Conservation (phyloP, 768 basidiomycete genomes). For the Termitomyces sp. region DNA sequence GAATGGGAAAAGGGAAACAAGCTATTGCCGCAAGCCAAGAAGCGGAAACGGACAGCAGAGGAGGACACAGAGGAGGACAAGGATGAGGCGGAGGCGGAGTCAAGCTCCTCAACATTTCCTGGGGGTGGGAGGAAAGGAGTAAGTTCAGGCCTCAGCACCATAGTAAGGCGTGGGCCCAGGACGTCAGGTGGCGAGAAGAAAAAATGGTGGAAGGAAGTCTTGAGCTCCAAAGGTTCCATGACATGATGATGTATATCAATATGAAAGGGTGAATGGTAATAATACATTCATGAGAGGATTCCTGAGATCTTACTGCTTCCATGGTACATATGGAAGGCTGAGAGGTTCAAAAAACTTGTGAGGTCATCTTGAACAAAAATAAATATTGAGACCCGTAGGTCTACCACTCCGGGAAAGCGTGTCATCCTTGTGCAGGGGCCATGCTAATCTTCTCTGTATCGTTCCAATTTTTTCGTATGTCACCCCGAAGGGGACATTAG, state of each 20-base stretch:
- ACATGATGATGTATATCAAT: neutral
- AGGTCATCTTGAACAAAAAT: constrained; percentile 16
- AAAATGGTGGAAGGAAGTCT: constrained; percentile 44
- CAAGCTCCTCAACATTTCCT: constrained; percentile 22
- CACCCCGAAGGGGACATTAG: constrained; percentile 78
- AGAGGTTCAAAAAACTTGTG: too few species aligned
- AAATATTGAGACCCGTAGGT: constrained; percentile 41
- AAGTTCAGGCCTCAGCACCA: constrained; percentile 55
- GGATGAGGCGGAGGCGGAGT: neutral
- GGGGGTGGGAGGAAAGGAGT: constrained; percentile 58
- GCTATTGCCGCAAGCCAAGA: constrained; percentile 14
- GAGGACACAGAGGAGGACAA: constrained; percentile 5
- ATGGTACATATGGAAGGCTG: too few species aligned
- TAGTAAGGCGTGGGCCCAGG: constrained; percentile 29
- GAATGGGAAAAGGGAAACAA: constrained; percentile 70
- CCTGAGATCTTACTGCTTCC: too few species aligned
- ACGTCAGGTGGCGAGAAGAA: constrained; percentile 14
- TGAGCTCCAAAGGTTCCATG: constrained; percentile 18
- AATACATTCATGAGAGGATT: neutral
- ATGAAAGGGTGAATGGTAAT: neutral
- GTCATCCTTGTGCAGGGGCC: constrained; percentile 99
- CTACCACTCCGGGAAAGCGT: constrained; percentile 95
- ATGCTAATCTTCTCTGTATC: constrained; percentile 99
- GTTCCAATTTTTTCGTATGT: constrained; percentile 99
- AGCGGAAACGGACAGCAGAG: constrained; percentile 15